Evolutionary conservation across 2,329 filamentous ascomycete genomes (phyloP), one percentile per base, ranked within the genome.

Genomic region (Trichoderma polysporum): DNA sequence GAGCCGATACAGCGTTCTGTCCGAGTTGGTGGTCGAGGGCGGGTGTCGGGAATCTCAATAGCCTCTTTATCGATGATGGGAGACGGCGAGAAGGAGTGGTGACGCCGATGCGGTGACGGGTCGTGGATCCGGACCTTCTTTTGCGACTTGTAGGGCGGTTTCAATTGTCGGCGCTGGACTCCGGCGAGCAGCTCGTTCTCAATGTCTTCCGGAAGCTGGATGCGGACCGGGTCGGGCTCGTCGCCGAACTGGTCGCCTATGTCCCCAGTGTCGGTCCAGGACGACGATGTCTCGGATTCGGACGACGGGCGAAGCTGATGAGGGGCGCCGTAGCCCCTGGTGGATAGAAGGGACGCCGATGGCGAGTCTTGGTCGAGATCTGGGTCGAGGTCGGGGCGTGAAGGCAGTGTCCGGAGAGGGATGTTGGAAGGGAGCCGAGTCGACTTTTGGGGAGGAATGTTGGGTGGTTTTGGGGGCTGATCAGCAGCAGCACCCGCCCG

Each of bases 231-330:
- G 78, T 97, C 92, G 80, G 94, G 88, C 75, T 89, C 88, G 83
- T 91, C 90, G 74, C 88, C 91, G 73, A 94, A 85, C 84, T 96
- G 94, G 82, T 97, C 94, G 75, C 92, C 93, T 74, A 98, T 88
- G 80, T 98, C 95, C 76, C 93, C 94, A 52, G 94, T 97, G 79
- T 97, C 93, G 76, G 92, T 94, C 93, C 93, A 97, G 73, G 91
- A 88, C 68, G 90, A 97, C 73, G 91, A 88, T 69, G 90, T 92
- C 70, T 83, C 81, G 79, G 92, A 91, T 74, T 83, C 84, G 74
- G 84, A 85, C 75, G 80, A 79, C 71, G 77, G 67, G 72, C 83
- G 85, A 76, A 77, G 78, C 72, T 80, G 78, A 75, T 79, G 87
- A 71, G 78, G 76, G 74, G 77, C 77, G 76, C 76, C 65, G 71